These are phyloP conservation scores for Fonsecaea multimorphosa DNA, from an alignment of 2,329 filamentous ascomycete species.

Conservation along the genomic window DNA sequence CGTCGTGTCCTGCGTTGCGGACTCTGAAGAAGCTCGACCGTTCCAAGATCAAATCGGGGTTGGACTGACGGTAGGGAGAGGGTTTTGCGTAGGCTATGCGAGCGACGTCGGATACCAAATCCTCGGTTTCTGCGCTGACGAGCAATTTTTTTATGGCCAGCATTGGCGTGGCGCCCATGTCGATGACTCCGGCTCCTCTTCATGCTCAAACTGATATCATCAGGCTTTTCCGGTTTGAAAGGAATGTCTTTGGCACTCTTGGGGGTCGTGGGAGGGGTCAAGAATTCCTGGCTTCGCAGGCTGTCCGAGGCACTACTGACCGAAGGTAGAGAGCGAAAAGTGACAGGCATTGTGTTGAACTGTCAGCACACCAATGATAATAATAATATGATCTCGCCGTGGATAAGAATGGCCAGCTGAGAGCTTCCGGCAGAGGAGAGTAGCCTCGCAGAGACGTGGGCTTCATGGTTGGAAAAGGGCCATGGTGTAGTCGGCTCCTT, in stretches of 20 bases:
- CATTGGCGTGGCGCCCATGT: conserved; percentile 4
- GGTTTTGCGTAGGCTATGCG: conserved; percentile 18
- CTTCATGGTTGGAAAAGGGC: background rate
- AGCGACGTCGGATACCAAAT: background rate
- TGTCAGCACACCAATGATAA: background rate
- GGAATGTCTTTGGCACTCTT: conserved; percentile 29
- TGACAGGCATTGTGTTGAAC: conserved; percentile 23
- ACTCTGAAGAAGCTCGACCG: conserved; percentile 13
- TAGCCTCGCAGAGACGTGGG: background rate
- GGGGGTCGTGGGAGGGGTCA: conserved; percentile 34
- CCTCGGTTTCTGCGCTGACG: conserved; percentile 9
- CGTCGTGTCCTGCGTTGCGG: conserved; percentile 20
- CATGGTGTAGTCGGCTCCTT: background rate
- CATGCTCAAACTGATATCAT: conserved; percentile 37
- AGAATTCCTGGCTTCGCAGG: conserved; percentile 26
- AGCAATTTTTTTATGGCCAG: background rate
- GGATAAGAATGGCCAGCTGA: conserved; percentile 22
- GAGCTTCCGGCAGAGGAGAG: background rate
- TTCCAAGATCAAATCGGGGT: conserved; percentile 18
- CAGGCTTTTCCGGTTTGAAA: conserved; percentile 30
- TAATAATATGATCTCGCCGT: conserved; percentile 7
- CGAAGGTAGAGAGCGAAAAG: conserved; percentile 10
- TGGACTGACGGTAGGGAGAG: conserved; percentile 24
- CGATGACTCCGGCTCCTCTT: conserved; percentile 28
- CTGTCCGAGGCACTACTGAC: conserved; percentile 21